These are phyloP conservation scores for Ramaria sp. DNA, from an alignment of 768 basidiomycete species.

Conservation along the genomic window DNA sequence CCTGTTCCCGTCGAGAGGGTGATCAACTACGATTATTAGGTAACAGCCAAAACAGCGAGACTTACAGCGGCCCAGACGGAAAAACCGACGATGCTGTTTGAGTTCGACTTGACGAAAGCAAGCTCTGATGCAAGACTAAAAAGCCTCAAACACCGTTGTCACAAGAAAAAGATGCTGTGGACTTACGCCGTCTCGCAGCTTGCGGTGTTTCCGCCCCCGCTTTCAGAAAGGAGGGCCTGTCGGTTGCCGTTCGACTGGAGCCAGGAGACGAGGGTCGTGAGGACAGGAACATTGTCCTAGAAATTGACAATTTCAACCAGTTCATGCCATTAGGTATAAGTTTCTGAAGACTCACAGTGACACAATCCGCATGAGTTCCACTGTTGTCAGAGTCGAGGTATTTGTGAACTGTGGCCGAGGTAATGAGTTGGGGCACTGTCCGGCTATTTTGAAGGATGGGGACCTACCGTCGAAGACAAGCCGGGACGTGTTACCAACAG, in stretches of 20 bases:
- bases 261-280: constrained; percentile 33
- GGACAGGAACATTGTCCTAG: constrained; percentile 34
- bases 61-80: constrained; percentile 36
- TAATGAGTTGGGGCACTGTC: neutral
- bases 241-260: constrained; percentile 30
- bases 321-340: neutral
- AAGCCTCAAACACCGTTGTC: constrained; percentile 3
- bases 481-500: constrained; percentile 25
- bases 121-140: constrained; percentile 28
- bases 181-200: constrained; percentile 22
- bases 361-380: constrained; percentile 33
- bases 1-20: constrained; percentile 11
- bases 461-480: constrained; percentile 32
- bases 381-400: constrained; percentile 37
- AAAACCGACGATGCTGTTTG: constrained; percentile 38
- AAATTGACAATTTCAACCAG: neutral
- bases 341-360: constrained; percentile 19
- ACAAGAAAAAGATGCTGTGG: constrained; percentile 19
- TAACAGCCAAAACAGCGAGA: neutral
- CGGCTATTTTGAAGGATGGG: neutral
- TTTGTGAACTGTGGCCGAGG: constrained; percentile 24
- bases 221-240: constrained; percentile 35
- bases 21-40: neutral
- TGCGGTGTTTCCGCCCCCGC: constrained; percentile 32
- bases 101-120: constrained; percentile 33